A percentile compares a stretch with the other conserved stretches of the same genome.
phyloP scores from a whole-genome alignment of 1,139 yeast species.

The Saccharomycopsis phalli region DNA sequence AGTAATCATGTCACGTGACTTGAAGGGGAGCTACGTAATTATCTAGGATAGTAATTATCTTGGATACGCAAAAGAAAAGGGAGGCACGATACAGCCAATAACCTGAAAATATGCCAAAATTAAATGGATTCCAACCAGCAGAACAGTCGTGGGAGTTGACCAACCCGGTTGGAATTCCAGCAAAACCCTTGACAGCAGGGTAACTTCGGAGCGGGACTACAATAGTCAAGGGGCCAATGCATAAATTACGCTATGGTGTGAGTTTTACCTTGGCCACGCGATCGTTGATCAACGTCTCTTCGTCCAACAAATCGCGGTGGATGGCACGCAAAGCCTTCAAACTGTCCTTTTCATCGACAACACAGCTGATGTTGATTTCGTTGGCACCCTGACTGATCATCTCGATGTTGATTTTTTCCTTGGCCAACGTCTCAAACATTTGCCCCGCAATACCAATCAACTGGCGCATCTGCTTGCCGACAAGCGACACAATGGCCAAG shows the following conservation, averaged over 20 bases:
- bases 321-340: slow-evolving; percentile 78
- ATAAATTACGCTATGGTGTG: slow-evolving; percentile 1
- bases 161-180: too few species aligned
- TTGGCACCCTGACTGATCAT: slow-evolving; percentile 98
- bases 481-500: slow-evolving; percentile 86
- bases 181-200: too few species aligned
- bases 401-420: slow-evolving; percentile 86
- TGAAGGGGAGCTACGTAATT: too few species aligned
- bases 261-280: slow-evolving; percentile 5
- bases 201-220: too few species aligned
- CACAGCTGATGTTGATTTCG: slow-evolving; percentile 94
- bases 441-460: slow-evolving; percentile 95
- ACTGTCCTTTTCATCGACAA: slow-evolving; percentile 75
- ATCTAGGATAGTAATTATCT: too few species aligned
- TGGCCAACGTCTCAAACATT: slow-evolving; percentile 92
- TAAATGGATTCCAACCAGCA: too few species aligned
- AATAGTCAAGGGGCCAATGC: too few species aligned
- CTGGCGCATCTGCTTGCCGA: slow-evolving; percentile 96
- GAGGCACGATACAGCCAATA: too few species aligned
- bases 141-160: too few species aligned
- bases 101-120: too few species aligned
- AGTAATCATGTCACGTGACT: too few species aligned
- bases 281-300: slow-evolving; percentile 4
- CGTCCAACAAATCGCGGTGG: slow-evolving; percentile 66
- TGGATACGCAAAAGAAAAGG: too few species aligned